Evolutionary conservation across 176 grass and related monocot species (phyloP).

Genomic region (Paspalum vaginatum): DNA sequence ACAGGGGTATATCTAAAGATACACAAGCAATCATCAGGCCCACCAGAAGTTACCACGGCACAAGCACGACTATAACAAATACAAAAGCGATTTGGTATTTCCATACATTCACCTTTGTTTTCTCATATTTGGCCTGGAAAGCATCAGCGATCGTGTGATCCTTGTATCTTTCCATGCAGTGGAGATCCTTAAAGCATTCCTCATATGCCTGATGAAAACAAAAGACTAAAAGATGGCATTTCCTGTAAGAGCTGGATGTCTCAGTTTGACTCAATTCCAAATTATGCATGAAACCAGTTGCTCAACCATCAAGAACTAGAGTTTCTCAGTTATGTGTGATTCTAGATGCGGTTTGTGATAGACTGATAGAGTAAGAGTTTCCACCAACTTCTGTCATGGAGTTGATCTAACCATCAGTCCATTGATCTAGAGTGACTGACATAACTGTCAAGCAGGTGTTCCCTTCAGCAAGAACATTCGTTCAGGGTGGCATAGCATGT

Average conservation of each 20-base stretch:
- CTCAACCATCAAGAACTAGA: neutral
- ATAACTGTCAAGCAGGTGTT: no score
- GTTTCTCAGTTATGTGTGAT: neutral
- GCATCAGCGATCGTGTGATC: constrained; percentile 96
- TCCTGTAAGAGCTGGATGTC: constrained; percentile 25
- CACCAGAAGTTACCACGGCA: neutral
- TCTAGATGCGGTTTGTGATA: no score
- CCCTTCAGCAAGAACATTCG: no score
- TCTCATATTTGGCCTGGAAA: constrained; percentile 89
- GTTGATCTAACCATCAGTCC: no score
- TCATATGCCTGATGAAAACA: constrained; percentile 90
- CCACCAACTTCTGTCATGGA: no score
- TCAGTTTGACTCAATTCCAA: neutral
- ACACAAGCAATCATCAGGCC: constrained; percentile 22
- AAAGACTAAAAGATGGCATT: constrained; percentile 26
- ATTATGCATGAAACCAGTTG: neutral
- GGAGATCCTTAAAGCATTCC: constrained; percentile 98
- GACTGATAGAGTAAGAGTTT: no score
- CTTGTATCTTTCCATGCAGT: constrained; percentile 90
- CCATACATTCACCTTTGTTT: constrained; percentile 74
- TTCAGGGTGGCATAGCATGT: no score
- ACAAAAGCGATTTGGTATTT: constrained; percentile 2
- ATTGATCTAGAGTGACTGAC: no score
- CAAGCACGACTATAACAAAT: neutral
- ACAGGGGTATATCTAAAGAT: constrained; percentile 84